Evolutionary conservation across 2,329 filamentous ascomycete genomes (phyloP).

Genomic region (Bipolaris cookei): DNA sequence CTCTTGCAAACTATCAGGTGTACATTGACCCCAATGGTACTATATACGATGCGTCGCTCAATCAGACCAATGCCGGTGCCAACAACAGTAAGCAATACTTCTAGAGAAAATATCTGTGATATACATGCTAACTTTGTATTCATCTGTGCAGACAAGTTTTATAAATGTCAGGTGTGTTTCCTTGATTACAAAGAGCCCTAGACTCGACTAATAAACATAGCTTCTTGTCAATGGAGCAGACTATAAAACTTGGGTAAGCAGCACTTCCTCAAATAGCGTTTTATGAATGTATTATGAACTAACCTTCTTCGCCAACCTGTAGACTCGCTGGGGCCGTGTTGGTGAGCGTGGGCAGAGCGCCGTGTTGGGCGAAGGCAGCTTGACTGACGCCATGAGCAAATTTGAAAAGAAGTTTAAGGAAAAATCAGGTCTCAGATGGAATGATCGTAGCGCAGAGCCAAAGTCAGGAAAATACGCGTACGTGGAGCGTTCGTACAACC

Average conservation of each 20-base stretch:
- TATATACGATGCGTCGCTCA: constrained; percentile 80
- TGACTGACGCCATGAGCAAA: constrained; percentile 50
- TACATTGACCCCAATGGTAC: constrained; percentile 69
- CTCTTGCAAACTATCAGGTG: constrained; percentile 55
- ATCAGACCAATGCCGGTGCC: constrained; percentile 72
- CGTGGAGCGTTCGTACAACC: constrained; percentile 77
- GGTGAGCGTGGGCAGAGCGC: constrained; percentile 59
- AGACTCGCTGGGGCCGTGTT: constrained; percentile 84
- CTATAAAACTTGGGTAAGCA: constrained; percentile 55
- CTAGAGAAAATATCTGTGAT: background rate
- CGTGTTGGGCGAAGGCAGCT: constrained; percentile 47
- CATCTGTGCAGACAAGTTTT: constrained; percentile 70
- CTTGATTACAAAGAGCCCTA: background rate
- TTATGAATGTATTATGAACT: background rate
- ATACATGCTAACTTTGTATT: background rate
- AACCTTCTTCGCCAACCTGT: constrained; percentile 42
- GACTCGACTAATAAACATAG: constrained; percentile 2
- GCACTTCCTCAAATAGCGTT: background rate
- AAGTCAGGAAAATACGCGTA: constrained; percentile 75
- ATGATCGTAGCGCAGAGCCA: constrained; percentile 59
- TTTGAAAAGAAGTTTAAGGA: constrained; percentile 65
- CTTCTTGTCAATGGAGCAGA: constrained; percentile 18
- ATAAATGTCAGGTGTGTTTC: constrained; percentile 67
- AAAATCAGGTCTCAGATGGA: constrained; percentile 62
- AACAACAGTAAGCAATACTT: constrained; percentile 64